Evolutionary conservation across 2,329 filamentous ascomycete species (phyloP).

Genomic region (Xylaria sp.): DNA sequence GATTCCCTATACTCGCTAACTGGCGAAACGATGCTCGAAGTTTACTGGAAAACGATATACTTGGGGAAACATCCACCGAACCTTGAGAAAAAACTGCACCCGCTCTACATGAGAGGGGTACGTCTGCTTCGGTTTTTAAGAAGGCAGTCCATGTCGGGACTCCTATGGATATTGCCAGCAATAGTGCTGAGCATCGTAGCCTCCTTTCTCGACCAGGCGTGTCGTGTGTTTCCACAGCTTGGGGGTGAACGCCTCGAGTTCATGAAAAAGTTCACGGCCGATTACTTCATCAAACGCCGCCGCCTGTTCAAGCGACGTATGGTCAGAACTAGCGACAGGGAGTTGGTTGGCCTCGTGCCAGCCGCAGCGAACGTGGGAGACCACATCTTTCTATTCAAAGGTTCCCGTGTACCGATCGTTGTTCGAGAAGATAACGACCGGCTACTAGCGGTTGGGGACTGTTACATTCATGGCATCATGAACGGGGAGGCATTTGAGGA

Average conservation of each 20-base stretch:
- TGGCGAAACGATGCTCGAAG: neutral
- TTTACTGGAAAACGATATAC: neutral
- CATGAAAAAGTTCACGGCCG: neutral
- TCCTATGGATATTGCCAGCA: neutral
- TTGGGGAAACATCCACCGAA: neutral
- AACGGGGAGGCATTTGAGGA: neutral
- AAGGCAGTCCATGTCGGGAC: neutral
- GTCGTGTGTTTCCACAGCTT: neutral
- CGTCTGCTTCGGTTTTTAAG: slow-evolving; percentile 1
- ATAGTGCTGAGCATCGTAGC: neutral
- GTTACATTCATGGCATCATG: neutral
- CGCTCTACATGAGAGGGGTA: neutral
- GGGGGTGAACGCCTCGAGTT: neutral
- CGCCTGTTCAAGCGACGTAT: neutral
- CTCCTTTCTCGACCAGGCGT: slow-evolving; percentile 2
- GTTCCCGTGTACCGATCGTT: neutral
- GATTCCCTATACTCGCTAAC: neutral
- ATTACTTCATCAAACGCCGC: slow-evolving; percentile 5
- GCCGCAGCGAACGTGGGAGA: neutral
- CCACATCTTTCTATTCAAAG: neutral
- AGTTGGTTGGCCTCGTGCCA: neutral
- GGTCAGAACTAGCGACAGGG: neutral
- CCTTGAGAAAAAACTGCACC: neutral
- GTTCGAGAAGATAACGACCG: neutral
- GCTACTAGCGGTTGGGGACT: neutral